Conservation (phyloP, 352 stramenopile species). For the Globisporangium yorkense region DNA sequence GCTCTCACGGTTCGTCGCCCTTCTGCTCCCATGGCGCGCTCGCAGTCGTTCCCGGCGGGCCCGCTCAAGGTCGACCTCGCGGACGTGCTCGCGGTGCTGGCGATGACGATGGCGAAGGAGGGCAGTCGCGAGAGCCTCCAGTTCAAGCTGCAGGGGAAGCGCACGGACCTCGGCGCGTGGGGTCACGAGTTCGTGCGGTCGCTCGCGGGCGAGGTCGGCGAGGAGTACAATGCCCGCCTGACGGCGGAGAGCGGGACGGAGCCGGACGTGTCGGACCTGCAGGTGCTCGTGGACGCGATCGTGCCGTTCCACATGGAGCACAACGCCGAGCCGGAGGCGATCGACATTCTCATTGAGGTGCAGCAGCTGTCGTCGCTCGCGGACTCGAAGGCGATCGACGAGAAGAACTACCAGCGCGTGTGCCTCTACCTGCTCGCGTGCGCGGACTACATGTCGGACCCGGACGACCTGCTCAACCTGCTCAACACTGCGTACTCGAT, state of each 20-base stretch:
- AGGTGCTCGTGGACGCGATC: conserved; percentile 97
- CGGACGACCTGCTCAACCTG: conserved; percentile 93
- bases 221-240: conserved; percentile 83
- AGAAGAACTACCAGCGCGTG: conserved; percentile 98
- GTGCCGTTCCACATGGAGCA: conserved; percentile 99
- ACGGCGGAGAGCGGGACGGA: conserved; percentile 44
- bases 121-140: conserved; percentile 80
- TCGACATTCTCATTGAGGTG: conserved; percentile 99
- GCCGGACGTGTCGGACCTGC: conserved; percentile 87
- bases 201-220: conserved; percentile 96
- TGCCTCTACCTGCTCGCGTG: conserved; percentile 98
- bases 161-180: conserved; percentile 93
- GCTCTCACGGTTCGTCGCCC: background rate
- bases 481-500: conserved; percentile 92
- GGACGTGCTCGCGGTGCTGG: conserved; percentile 91
- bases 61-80: conserved; percentile 80
- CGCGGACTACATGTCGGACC: conserved; percentile 98
- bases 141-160: conserved; percentile 91
- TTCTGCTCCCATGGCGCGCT: background rate
- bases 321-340: conserved; percentile 98
- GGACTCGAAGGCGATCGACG: conserved; percentile 92
- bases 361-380: conserved; percentile 95
- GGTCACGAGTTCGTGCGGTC: conserved; percentile 98
- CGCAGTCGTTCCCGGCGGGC: conserved; percentile 27
- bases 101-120: conserved; percentile 98